These are phyloP conservation scores for Mallotus japonicus DNA, from an alignment of 441 rosid species.

Conservation along the genomic window DNA sequence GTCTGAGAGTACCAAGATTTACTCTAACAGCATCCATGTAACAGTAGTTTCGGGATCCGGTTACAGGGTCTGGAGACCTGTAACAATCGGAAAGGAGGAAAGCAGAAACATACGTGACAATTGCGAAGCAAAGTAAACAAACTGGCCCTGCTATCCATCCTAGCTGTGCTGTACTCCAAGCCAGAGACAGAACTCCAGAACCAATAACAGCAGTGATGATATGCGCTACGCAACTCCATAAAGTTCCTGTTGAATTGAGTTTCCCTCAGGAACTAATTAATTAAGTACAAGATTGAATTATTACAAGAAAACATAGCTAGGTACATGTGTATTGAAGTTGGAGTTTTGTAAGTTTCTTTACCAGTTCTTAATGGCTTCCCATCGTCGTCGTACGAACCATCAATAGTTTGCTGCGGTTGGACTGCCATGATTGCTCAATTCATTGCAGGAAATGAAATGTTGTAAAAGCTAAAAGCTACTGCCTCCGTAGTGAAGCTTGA, in stretches of 20 bases:
- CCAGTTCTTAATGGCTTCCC: constrained; percentile 46
- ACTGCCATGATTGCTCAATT: constrained; percentile 31
- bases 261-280: background rate
- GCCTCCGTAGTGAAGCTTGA: no score
- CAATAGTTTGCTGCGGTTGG: constrained; percentile 13
- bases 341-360: constrained; percentile 24
- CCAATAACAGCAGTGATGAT: constrained; percentile 66
- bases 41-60: constrained; percentile 40
- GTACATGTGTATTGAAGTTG: background rate
- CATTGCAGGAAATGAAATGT: background rate
- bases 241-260: constrained; percentile 36
- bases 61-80: constrained; percentile 40
- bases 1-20: constrained; percentile 40
- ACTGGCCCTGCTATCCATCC: constrained; percentile 66
- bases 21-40: constrained; percentile 52
- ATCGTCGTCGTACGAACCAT: constrained; percentile 35
- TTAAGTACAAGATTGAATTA: constrained; percentile 6
- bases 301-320: background rate
- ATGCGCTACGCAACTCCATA: constrained; percentile 49
- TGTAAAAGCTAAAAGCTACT: no score
- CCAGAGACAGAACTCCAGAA: constrained; percentile 57
- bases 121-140: constrained; percentile 46
- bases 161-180: constrained; percentile 58
- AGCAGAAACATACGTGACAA: constrained; percentile 44
- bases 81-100: constrained; percentile 53